These are phyloP conservation scores for Rhodamnia argentea DNA, from an alignment of 345 rosid species.

Conservation along the genomic window DNA sequence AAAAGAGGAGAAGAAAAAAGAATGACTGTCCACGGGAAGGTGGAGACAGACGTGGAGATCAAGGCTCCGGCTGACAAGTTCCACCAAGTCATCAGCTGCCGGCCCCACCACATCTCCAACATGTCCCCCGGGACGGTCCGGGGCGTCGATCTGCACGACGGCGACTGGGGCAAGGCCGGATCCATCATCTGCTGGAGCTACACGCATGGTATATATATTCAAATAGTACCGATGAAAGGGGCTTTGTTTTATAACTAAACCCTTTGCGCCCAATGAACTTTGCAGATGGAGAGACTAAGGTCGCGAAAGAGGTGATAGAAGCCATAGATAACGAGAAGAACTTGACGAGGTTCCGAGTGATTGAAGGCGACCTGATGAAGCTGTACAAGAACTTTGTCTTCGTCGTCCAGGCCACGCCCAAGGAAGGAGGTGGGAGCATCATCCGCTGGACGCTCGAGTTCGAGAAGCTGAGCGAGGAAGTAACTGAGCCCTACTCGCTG, in stretches of 20 bases:
- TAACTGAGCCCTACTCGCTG: neutral
- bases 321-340: constrained; percentile 25
- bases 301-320: constrained; percentile 21
- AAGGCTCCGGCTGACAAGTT: constrained; percentile 19
- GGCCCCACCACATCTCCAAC: constrained; percentile 26
- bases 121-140: constrained; percentile 8
- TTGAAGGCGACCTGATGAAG: constrained; percentile 30
- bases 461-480: constrained; percentile 7
- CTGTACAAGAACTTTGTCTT: constrained; percentile 12
- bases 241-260: neutral
- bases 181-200: constrained; percentile 21
- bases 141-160: constrained; percentile 18
- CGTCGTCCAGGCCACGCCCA: constrained; percentile 16
- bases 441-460: constrained; percentile 16
- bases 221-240: neutral
- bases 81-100: constrained; percentile 27
- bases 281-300: constrained; percentile 15
- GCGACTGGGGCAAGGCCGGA: constrained; percentile 22
- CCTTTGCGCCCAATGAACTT: neutral
- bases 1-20: too few species aligned
- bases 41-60: constrained; percentile 24
- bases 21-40: constrained; percentile 7
- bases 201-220: constrained; percentile 8
- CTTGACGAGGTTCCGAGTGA: constrained; percentile 15
- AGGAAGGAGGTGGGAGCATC: constrained; percentile 8